Conservation (phyloP, 2,329 filamentous ascomycete species). For the Nemania serpens region DNA sequence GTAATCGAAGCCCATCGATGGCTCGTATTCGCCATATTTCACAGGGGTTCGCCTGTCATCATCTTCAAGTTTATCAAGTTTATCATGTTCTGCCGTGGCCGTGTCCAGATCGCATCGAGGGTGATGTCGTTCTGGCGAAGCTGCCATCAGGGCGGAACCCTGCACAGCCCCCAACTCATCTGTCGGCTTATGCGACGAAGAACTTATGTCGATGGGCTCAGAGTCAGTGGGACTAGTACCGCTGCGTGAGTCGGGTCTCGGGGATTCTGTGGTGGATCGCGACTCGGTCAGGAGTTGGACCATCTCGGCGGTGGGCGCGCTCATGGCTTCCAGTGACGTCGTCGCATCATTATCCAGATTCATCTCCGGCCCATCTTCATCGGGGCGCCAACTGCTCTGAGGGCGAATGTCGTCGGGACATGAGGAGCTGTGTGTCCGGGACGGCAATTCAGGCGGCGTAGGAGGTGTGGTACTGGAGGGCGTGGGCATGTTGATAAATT, state of each 20-base stretch:
- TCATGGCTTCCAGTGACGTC: constrained; percentile 34
- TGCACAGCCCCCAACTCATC: constrained; percentile 26
- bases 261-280: constrained; percentile 37
- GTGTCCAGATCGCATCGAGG: constrained; percentile 29
- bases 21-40: constrained; percentile 32
- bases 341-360: constrained; percentile 34
- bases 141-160: constrained; percentile 17
- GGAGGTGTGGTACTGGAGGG: constrained; percentile 35
- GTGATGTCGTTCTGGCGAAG: constrained; percentile 15
- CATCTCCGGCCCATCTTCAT: constrained; percentile 38
- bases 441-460: constrained; percentile 36
- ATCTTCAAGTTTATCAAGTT: constrained; percentile 33
- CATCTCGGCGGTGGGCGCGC: constrained; percentile 26
- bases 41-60: constrained; percentile 23
- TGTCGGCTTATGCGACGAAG: constrained; percentile 33
- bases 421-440: constrained; percentile 40
- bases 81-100: constrained; percentile 28
- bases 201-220: constrained; percentile 28
- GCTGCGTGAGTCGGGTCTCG: constrained; percentile 34
- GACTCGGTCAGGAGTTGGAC: constrained; percentile 30
- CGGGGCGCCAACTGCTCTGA: constrained; percentile 34
- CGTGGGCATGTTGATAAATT: constrained; percentile 37
- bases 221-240: constrained; percentile 29
- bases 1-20: constrained; percentile 58
- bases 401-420: constrained; percentile 40